Percentiles rank a stretch among this genome's conserved stretches.
Conservation (phyloP, 768 basidiomycete species). For the Phaeotremella skinneri region DNA sequence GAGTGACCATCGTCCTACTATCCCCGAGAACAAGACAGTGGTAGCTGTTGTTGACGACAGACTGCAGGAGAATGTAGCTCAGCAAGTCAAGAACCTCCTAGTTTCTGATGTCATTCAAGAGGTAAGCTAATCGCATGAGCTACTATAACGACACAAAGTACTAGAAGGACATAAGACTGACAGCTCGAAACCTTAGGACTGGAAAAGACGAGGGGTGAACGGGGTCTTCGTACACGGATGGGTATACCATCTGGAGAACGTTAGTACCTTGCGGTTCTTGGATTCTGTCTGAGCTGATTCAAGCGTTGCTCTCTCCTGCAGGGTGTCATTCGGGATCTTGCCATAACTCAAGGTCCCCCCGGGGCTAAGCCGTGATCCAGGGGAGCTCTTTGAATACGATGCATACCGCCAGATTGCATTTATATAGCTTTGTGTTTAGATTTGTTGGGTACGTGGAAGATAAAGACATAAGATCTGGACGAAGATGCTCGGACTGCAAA, state of each 20-base stretch:
- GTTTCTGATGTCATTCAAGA: conserved; percentile 33
- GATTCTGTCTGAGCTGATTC: not conserved
- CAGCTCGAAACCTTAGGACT: conserved; percentile 25
- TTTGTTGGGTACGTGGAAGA: no score
- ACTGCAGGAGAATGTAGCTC: conserved; percentile 43
- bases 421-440: no score
- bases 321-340: conserved; percentile 45
- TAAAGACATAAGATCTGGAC: no score
- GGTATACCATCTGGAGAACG: conserved; percentile 48
- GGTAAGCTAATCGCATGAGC: conserved; percentile 18
- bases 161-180: conserved; percentile 3
- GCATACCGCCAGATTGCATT: no score
- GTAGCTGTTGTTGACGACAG: no score
- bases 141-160: not conserved
- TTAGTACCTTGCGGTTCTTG: conserved; percentile 18
- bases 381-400: no score
- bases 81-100: conserved; percentile 41
- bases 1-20: no score
- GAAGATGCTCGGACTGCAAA: no score
- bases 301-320: conserved; percentile 3
- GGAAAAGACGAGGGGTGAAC: conserved; percentile 38
- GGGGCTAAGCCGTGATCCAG: conserved; percentile 10
- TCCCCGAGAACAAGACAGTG: no score
- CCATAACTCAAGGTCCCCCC: conserved; percentile 40
- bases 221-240: conserved; percentile 44